Base-by-base conservation (phyloP, 2,329 filamentous ascomycete genomes). In the Neopestalotiopsis rosae region DNA sequence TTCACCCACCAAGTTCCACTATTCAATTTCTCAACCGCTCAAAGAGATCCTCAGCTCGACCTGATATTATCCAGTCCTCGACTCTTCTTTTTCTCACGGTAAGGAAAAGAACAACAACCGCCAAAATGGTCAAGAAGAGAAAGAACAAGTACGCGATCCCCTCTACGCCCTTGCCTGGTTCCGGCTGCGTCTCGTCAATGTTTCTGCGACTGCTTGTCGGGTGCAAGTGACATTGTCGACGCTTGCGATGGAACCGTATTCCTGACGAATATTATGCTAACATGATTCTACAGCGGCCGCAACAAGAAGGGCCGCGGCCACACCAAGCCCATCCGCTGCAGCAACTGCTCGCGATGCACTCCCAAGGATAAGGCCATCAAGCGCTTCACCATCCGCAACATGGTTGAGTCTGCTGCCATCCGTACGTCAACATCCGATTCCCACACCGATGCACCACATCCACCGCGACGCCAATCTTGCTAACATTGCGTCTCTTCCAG, bases 281-380 rank as follows among this genome's bases (percentile, higher is more conserved):
- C 57, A 28, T 12, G 12, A 30, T 24, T 65, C 70, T 65, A 67
- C 84, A 97, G 93, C 90, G 95, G 95, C 86, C 94, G 95, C 85
- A 98, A 98, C 93, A 98, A 98, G 94, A 97, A 97, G 88, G 95
- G 96, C 86, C 94, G 96, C 86, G 96, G 96, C 89, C 95, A 98
- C 91, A 94, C 97, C 88, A 99, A 99, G 92, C 97, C 96, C 82
- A 97, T 99, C 88, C 93, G 88, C 78, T 90, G 88, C 88, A 87
- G 85, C 85, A 90, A 90, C 88, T 90, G 88, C 88, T 89, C 88
- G 83, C 90, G 92, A 87, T 94, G 92, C 90, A 97, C 93, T 72
- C 95, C 95, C 85, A 99, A 99, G 92, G 96, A 99, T 83, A 99
- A 99, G 94, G 96, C 97, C 79, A 98, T 99, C 91, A 99, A 99